Evolutionary conservation across 2,329 filamentous ascomycete species (phyloP).

Genomic region (Epichloe brachyelytri): DNA sequence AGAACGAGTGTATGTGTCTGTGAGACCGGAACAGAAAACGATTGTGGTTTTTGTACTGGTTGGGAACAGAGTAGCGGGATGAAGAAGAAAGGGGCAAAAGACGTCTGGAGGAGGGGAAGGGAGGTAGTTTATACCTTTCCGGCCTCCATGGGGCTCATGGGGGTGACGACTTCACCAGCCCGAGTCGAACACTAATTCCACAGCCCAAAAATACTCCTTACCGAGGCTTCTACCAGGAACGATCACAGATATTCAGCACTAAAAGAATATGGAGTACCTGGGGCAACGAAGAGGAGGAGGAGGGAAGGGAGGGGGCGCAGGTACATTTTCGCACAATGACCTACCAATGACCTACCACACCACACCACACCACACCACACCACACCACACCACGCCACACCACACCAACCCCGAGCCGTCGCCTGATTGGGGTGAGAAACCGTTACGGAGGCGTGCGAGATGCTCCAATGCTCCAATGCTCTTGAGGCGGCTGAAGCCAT

Average conservation of each 20-base stretch:
- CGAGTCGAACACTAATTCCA: background rate
- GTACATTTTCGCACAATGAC: background rate
- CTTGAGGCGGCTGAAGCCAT: too few species aligned
- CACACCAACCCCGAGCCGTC: background rate
- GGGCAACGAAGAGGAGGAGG: background rate
- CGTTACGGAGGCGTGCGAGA: background rate
- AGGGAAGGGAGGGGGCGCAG: background rate
- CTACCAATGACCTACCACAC: too few species aligned
- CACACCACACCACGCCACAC: too few species aligned
- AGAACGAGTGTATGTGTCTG: conserved; percentile 8
- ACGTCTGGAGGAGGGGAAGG: background rate
- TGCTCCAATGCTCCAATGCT: too few species aligned
- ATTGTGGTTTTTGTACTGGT: background rate
- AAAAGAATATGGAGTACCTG: background rate
- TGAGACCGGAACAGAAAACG: conserved; percentile 1
- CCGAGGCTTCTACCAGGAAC: conserved; percentile 2
- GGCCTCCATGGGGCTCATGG: background rate
- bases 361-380: background rate
- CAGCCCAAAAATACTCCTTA: background rate
- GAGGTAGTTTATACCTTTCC: conserved; percentile 5
- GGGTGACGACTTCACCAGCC: background rate
- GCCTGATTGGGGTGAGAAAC: background rate
- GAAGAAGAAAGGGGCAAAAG: background rate
- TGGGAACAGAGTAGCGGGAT: conserved; percentile 1
- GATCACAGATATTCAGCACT: background rate